phyloP scores from a whole-genome alignment of 768 basidiomycete genomes.

The Termitomyces sp. region DNA sequence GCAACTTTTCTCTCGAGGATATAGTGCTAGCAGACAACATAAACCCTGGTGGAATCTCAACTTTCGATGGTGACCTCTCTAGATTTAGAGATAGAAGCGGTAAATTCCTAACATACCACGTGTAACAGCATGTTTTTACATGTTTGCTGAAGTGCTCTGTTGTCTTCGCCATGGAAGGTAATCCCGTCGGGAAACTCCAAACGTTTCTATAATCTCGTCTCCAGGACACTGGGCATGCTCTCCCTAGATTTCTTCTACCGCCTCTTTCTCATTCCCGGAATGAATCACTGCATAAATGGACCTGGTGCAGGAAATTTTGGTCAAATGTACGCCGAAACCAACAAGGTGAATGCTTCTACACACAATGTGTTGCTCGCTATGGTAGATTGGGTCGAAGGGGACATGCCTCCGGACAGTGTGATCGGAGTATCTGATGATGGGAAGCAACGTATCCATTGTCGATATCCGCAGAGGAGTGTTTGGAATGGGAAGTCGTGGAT shows the following conservation, averaged over 20 bases:
- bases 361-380: constrained; percentile 2
- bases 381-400: constrained; percentile 5
- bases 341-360: neutral
- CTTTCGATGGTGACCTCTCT: constrained; percentile 3
- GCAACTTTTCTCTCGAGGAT: neutral
- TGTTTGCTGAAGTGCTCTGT: neutral
- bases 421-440: neutral
- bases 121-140: neutral
- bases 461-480: constrained; percentile 2
- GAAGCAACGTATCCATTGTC: neutral
- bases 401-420: neutral
- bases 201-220: constrained; percentile 3
- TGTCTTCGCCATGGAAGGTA: neutral
- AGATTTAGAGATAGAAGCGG: constrained; percentile 3
- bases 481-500: neutral
- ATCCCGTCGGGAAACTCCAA: constrained; percentile 6
- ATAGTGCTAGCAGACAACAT: constrained; percentile 2
- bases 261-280: constrained; percentile 5
- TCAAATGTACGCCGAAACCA: neutral
- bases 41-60: constrained; percentile 3
- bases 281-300: constrained; percentile 1
- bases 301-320: constrained; percentile 2
- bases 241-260: constrained; percentile 6
- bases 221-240: neutral
- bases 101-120: constrained; percentile 9